Base-by-base conservation (phyloP, 2,329 filamentous ascomycete genomes). In the Cadophora gregata region DNA sequence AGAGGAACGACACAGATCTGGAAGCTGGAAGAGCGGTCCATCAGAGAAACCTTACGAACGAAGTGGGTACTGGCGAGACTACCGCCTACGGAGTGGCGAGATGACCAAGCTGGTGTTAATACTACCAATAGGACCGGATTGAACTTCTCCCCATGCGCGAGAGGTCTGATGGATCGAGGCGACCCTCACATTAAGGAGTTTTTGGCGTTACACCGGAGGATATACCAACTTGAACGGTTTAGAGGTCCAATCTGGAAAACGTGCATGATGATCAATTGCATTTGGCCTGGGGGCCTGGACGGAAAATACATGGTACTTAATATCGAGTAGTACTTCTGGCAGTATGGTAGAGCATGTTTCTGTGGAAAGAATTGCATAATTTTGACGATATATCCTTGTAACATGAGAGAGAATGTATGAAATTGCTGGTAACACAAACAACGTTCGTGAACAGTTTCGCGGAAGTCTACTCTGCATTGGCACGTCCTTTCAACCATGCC, bases 61-160 rank as follows among this genome's bases (percentile, higher is more conserved):
- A 69, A 63, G 68, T 70, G 67, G 67, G 69, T 72, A 64, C 31
- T 38, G 62, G 25, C 47, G 55, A 60, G 33, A 53, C 27, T 45
- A 33, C 42, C 50, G 21, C 21, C 47, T 51, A 51, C 31, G 55
- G 47, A 36, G 29, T 36, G 9, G 29, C 48, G 47, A 61, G 62
- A 45, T 58, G 53, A 53, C 42, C 56, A 19, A 33, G 21, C 62
- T 19, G n/a, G 58, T 63, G 48, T 65, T 66, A 66, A 64, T 51
- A 64, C 31, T 24, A 59, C 38, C 38, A 27, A 59, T 31, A 72
- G 64, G 66, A 71, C 63, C 63, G 59, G 45, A 67, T 70, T 29
- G 67, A 71, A 56, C 66, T 72, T 60, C 67, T 69, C 29, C 53
- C 58, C 8, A 55, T 55, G 51, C 47, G 48, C 9, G 48, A 62